Evolutionary conservation across 352 stramenopile species (phyloP), one percentile per base, ranked within the genome.

Genomic region (Pseudoperonospora humuli): DNA sequence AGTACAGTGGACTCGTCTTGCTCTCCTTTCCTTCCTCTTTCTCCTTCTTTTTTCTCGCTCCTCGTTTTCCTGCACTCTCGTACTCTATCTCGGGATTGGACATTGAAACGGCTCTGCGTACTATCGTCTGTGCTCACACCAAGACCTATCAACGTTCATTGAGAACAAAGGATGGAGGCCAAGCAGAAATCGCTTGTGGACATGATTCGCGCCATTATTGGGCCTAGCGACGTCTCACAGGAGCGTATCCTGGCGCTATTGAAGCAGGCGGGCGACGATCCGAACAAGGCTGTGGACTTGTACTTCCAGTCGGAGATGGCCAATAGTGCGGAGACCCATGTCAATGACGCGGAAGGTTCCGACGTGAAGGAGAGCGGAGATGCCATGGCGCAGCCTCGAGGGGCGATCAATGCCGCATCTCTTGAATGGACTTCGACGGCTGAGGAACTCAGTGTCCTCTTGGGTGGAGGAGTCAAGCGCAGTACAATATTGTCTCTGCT

Each of bases 281-380:
- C 78, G 11, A 86, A 91, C 63, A 91, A 91, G 54, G 78, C 75
- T 3, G 74, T 91, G 32, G 75, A 91, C 33, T 41, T 88, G 38
- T 88, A 70, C 50, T 91, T 88, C 62, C 78, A 88, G 54, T 57
- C 59, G 4, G 71, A 83, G 20, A 58, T 64, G 2, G 45, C 55
- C 28, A 70, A 68, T 32, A 68, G 66, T 48, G 56, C 54, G 21
- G 37, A 53, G 39, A 42, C 70, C 13, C 59, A 70, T 44, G 48
- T 73, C 26, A 79, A 79, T 48, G 70, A 79, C 56, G 65, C 77
- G 23, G 67, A 81, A 41, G 60, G 64, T 28, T 60, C 55, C 2
- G 57, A 67, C 31, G 67, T 75, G 24, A 54, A 75, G 23, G 56
- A 75, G 40, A 54, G 74, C 19, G 42, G 40, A 21, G 36, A 46